Base-by-base conservation (phyloP, 2,329 filamentous ascomycete species). In the Arthrocladium fulminans region DNA sequence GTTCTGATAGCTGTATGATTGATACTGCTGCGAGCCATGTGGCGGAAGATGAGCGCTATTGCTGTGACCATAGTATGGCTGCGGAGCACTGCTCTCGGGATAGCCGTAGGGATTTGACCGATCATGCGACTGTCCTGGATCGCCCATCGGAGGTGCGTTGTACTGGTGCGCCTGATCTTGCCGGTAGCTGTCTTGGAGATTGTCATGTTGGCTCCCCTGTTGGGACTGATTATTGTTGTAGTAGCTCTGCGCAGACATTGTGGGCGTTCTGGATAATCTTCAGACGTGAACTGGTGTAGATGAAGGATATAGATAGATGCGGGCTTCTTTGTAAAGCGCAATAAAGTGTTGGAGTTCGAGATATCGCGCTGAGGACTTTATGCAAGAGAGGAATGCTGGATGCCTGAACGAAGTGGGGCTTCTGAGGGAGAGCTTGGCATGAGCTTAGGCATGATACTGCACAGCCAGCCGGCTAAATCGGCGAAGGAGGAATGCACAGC, bases 1-100 rank as follows among this genome's bases (percentile, higher is more conserved):
- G 35, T 51, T 47, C 17, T 52, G 47, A 19, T 52, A 51, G 34
- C 49, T 46, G 37, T 57, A 52, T 23, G 51, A 45, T 39, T 46
- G 43, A n/a, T 41, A 29, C 10, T 23, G 12, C 17, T 48, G 45
- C 37, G 24, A 23, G 13, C 25, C 45, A 35, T 42, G 34, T 13
- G 20, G 3, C 25, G 23, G 45, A 6, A 3, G 22, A 9, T 40
- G 37, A 23, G 40, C 22, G 19, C 7, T 48, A 12, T 41, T 23
- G 15, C 48, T 34, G 22, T 55, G 40, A 32, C 42, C 46, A 22
- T 50, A 45, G 32, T 49, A 34, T 8, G 49, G 47, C n/a, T 49
- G 41, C 13, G 44, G 27, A 9, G 51, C 49, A 56, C 50, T 53
- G 45, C 27, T 54, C 23, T 48, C 37, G 5, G 37, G 24, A 41